Percentiles rank a stretch among this genome's conserved stretches.
Conservation (phyloP, 2,329 filamentous ascomycete species). For the Apiospora pterosperma region DNA sequence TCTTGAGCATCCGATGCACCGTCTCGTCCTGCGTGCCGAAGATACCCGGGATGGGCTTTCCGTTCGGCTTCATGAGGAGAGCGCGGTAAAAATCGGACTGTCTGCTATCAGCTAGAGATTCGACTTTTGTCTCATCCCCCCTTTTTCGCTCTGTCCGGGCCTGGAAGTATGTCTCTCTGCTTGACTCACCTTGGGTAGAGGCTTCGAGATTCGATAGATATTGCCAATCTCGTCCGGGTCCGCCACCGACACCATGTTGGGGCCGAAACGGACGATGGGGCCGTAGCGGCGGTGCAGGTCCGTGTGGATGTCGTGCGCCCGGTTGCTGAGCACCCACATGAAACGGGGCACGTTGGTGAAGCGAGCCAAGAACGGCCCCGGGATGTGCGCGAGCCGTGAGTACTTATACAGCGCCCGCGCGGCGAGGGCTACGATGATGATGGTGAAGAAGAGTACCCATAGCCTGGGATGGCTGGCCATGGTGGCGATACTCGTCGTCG, state of each 20-base stretch:
- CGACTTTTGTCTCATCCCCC: too few relatives aligned
- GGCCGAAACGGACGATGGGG: not conserved
- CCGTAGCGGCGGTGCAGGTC: slow-evolving; percentile 17
- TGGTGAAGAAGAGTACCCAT: too few relatives aligned
- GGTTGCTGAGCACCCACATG: slow-evolving; percentile 16
- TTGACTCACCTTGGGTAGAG: not conserved
- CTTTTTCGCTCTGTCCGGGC: too few relatives aligned
- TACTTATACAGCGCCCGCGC: too few relatives aligned
- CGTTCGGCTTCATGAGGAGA: too few relatives aligned
- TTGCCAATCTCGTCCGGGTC: not conserved
- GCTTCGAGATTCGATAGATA: not conserved
- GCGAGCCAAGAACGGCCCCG: slow-evolving; percentile 14
- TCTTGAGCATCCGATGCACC: too few relatives aligned
- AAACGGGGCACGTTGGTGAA: not conserved
- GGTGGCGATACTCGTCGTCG: too few relatives aligned
- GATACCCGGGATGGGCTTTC: slow-evolving; percentile 11
- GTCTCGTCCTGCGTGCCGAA: too few relatives aligned
- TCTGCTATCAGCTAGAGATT: too few relatives aligned
- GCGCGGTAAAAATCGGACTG: not conserved
- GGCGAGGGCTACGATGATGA: too few relatives aligned
- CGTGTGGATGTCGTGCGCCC: slow-evolving; percentile 12
- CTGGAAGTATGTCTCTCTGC: too few relatives aligned
- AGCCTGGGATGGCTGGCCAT: too few relatives aligned
- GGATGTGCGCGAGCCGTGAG: slow-evolving; percentile 17
- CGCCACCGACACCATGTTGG: not conserved